A percentile compares a stretch with the other conserved stretches of the same genome.
Conservation (phyloP, 2,329 filamentous ascomycete genomes). For the Pseudocercospora musae region DNA sequence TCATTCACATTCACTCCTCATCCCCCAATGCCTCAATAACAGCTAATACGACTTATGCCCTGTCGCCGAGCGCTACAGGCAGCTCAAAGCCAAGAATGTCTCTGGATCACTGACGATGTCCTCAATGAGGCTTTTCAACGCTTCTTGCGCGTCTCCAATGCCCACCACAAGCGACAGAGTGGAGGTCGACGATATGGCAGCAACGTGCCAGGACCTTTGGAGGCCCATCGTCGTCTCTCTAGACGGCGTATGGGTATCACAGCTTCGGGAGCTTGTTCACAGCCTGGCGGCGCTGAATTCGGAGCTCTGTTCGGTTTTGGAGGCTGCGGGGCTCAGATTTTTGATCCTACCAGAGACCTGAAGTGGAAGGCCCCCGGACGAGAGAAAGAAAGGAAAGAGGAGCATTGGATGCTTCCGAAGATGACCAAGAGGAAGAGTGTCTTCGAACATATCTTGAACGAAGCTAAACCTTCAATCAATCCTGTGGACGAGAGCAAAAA, state of each 20-base stretch:
- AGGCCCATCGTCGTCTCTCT: slow-evolving; percentile 55
- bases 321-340: slow-evolving; percentile 11
- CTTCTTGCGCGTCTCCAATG: slow-evolving; percentile 44
- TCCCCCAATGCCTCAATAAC: slow-evolving; percentile 10
- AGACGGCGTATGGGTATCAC: slow-evolving; percentile 53
- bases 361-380: slow-evolving; percentile 27
- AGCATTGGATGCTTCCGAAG: slow-evolving; percentile 19
- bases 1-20: neutral
- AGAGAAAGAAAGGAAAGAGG: slow-evolving; percentile 13
- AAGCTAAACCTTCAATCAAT: slow-evolving; percentile 7
- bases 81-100: slow-evolving; percentile 37
- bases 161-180: slow-evolving; percentile 25
- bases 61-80: slow-evolving; percentile 20
- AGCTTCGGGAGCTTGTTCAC: slow-evolving; percentile 9
- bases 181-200: slow-evolving; percentile 52
- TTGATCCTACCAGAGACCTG: slow-evolving; percentile 25
- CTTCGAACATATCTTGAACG: slow-evolving; percentile 15
- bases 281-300: slow-evolving; percentile 25
- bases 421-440: slow-evolving; percentile 7
- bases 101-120: slow-evolving; percentile 61
- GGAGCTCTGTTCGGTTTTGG: slow-evolving; percentile 31
- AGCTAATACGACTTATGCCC: slow-evolving; percentile 26
- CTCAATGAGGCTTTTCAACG: slow-evolving; percentile 51
- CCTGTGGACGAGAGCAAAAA: slow-evolving; percentile 19
- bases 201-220: slow-evolving; percentile 60